Evolutionary conservation across 116 monocot genomes (phyloP).

Genomic region (Thalassia testudinum): DNA sequence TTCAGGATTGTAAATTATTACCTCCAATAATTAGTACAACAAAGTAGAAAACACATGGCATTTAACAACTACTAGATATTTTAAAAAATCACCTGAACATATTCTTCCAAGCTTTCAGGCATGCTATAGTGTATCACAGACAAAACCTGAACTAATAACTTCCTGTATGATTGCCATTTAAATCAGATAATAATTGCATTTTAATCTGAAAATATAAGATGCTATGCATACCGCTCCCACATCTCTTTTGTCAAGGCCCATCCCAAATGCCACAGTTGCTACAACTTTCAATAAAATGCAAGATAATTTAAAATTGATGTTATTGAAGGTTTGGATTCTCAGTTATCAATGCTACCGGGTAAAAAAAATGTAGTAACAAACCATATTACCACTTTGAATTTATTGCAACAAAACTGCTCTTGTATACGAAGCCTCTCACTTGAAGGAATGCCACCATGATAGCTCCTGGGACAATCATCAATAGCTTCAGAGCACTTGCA

Average conservation of each 20-base stretch:
- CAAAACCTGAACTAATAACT: not conserved
- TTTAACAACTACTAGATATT: not conserved
- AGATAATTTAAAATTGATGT: no score
- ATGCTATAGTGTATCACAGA: slow-evolving; percentile 88
- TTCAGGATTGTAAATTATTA: slow-evolving; percentile 5
- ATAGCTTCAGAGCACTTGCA: not conserved
- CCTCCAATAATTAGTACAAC: no score
- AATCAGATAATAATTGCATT: no score
- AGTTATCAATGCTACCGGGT: no score
- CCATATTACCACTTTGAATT: slow-evolving; percentile 70
- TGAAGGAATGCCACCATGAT: slow-evolving; percentile 69
- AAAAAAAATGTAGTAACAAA: no score
- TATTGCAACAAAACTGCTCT: slow-evolving; percentile 75
- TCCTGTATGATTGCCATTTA: no score
- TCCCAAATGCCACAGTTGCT: slow-evolving; percentile 98
- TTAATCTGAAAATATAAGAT: no score
- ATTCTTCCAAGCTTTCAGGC: slow-evolving; percentile 92
- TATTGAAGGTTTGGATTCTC: no score
- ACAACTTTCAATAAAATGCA: slow-evolving; percentile 57
- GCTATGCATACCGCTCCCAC: slow-evolving; percentile 58
- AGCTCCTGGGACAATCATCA: slow-evolving; percentile 36
- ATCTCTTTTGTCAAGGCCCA: slow-evolving; percentile 97
- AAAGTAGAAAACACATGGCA: not conserved
- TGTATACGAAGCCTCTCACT: slow-evolving; percentile 50
- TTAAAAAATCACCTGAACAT: slow-evolving; percentile 60